These are phyloP conservation scores for Hylodesmum podocarpum DNA, from an alignment of 306 rosid species.

Conservation along the genomic window DNA sequence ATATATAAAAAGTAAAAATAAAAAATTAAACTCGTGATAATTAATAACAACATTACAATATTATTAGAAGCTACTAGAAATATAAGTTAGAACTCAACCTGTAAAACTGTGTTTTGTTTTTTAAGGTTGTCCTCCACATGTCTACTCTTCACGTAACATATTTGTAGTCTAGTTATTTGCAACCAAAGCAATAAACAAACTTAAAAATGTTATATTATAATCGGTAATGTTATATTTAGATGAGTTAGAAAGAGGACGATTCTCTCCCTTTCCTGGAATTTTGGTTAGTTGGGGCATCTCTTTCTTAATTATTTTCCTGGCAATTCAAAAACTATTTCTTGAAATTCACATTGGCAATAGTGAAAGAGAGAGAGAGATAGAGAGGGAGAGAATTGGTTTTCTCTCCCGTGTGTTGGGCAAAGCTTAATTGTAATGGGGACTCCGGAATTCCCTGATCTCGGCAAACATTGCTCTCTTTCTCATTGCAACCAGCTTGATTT, in stretches of 20 bases:
- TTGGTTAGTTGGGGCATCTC: not conserved
- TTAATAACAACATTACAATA: too few species aligned
- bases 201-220: not conserved
- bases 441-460: constrained; percentile 89
- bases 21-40: too few species aligned
- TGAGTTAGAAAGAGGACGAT: not conserved
- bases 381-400: not conserved
- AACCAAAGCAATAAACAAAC: not conserved
- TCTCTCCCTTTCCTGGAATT: not conserved
- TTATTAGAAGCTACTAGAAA: too few species aligned
- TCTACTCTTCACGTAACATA: too few species aligned
- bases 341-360: not conserved
- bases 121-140: too few species aligned
- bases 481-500: constrained; percentile 83
- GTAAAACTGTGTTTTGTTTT: too few species aligned
- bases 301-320: not conserved
- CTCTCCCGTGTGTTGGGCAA: not conserved
- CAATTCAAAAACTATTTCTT: not conserved
- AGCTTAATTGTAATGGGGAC: constrained; percentile 65
- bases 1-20: too few species aligned
- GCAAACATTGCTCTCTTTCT: constrained; percentile 70
- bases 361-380: not conserved
- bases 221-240: not conserved
- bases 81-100: too few species aligned
- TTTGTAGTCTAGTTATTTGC: too few species aligned